Base-by-base conservation (phyloP, 2,329 filamentous ascomycete species). In the Cylindrodendrum hubeiense region DNA sequence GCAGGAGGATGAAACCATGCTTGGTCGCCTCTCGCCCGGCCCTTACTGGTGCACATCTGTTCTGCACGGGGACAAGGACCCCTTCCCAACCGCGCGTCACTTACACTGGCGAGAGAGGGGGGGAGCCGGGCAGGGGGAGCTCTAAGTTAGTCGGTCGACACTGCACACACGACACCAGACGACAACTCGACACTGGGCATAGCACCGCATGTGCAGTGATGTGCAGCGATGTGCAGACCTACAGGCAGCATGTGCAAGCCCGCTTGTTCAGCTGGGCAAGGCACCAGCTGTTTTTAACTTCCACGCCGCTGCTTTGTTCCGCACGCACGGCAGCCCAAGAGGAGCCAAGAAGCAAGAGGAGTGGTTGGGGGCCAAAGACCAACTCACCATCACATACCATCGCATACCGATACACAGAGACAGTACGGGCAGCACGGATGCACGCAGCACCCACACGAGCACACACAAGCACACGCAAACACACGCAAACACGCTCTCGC, bases 261-360 rank as follows among this genome's bases (percentile, higher is more conserved):
- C 15, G 57, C 50, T 60, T 60, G 47, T 53, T 60, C 57, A 60
- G 57, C 57, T 60, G 21, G 19, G 15, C 55, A 26, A 39, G 50
- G 50, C 50, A 24, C 15, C 19, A 6, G 17, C 28, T 33, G 17
- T 50, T 30, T 33, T 19, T 21, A 21, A 8, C 33, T 37, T 33
- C 26, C 46, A 19, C 37, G 15, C 8, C n/a, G 37, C 15, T 39
- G 37, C 37, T n/a, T n/a, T n/a, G 37, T 39, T n/a, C 37, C 17
- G 17, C 37, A 39, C 37, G 37, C 37, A 39, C 37, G 15, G 37
- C 37, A 39, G 37, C 37, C 37, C 37, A n/a, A n/a, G 37, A 39
- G 17, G 17, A 39, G 33, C 33, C 33, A 9, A 9, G 15, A 12
- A 3, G 33, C 10, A 34, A n/a, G n/a, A 15, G 8, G n/a, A n/a